phyloP scores from a whole-genome alignment of 805 yeast genomes.

The Kodamaea kaohsiungensis region DNA sequence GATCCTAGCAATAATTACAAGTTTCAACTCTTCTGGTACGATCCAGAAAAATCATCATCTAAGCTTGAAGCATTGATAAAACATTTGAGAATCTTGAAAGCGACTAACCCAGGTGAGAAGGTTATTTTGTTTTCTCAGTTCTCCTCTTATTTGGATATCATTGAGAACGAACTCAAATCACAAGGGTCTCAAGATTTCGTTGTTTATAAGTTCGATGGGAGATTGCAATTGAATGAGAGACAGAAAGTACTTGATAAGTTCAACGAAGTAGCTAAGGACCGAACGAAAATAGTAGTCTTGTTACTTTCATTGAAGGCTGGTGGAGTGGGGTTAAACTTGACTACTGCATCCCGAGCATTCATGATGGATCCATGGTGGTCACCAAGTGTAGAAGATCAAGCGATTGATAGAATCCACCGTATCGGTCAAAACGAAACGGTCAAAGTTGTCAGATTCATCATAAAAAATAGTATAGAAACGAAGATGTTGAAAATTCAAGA shows the following conservation, averaged over 20 bases:
- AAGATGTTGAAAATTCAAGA: constrained; percentile 88
- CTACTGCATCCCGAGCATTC: constrained; percentile 80
- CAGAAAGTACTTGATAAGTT: constrained; percentile 61
- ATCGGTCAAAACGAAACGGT: constrained; percentile 82
- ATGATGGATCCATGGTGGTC: constrained; percentile 99
- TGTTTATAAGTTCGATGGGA: constrained; percentile 79
- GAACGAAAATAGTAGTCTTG: constrained; percentile 47
- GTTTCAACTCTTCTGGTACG: constrained; percentile 42
- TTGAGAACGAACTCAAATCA: constrained; percentile 56
- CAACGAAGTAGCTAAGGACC: constrained; percentile 28
- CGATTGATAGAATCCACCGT: constrained; percentile 87
- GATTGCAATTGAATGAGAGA: constrained; percentile 66
- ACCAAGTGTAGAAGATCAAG: constrained; percentile 87
- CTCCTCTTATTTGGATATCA: constrained; percentile 75
- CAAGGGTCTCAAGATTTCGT: constrained; percentile 47
- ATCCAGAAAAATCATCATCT: constrained; percentile 61
- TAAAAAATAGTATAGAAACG: constrained; percentile 81
- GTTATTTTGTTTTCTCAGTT: constrained; percentile 91
- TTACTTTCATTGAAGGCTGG: constrained; percentile 86
- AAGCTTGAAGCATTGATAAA: constrained; percentile 68
- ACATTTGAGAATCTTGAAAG: constrained; percentile 56
- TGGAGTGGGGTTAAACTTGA: constrained; percentile 88
- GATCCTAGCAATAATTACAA: constrained; percentile 22
- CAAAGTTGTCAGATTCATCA: constrained; percentile 74
- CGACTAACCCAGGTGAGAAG: constrained; percentile 63